Evolutionary conservation across 2,329 filamentous ascomycete species (phyloP).

Genomic region (Cyanodermella asteris): DNA sequence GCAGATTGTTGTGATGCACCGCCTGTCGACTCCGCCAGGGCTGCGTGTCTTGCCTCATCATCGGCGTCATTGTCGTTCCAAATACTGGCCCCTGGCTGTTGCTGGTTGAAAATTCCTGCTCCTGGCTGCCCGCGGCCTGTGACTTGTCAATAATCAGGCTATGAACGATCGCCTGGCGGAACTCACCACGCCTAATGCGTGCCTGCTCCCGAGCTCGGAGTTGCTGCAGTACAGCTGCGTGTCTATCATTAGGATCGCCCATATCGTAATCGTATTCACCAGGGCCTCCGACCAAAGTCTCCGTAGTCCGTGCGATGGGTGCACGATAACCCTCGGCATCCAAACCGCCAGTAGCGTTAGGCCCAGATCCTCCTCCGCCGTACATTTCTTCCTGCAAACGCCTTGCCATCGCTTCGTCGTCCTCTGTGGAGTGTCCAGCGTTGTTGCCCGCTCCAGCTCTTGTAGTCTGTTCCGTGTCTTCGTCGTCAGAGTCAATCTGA

Average conservation of each 20-base stretch:
- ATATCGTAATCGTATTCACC: constrained; percentile 26
- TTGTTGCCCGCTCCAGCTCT: background rate
- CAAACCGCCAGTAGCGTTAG: constrained; percentile 11
- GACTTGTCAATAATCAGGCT: background rate
- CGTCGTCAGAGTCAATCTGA: constrained; percentile 18
- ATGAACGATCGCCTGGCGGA: constrained; percentile 8
- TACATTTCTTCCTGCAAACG: constrained; percentile 86
- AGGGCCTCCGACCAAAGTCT: constrained; percentile 73
- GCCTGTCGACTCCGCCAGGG: constrained; percentile 38
- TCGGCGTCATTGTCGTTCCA: constrained; percentile 33
- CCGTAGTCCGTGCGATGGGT: constrained; percentile 74
- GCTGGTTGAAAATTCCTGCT: constrained; percentile 49
- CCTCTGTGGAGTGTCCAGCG: constrained; percentile 28
- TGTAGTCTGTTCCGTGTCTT: constrained; percentile 12
- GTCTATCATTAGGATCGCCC: constrained; percentile 29
- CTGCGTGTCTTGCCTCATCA: constrained; percentile 25
- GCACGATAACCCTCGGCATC: constrained; percentile 51
- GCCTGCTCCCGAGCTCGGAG: constrained; percentile 26
- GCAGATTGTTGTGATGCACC: constrained; percentile 42
- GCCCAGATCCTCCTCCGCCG: constrained; percentile 24
- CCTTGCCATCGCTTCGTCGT: constrained; percentile 84
- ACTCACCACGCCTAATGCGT: constrained; percentile 14
- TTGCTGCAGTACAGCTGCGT: constrained; percentile 43
- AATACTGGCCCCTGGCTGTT: constrained; percentile 29
- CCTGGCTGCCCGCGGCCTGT: constrained; percentile 10